Evolutionary conservation across 495 filamentous ascomycete species (phyloP).

Genomic region (Xylaria castorea): DNA sequence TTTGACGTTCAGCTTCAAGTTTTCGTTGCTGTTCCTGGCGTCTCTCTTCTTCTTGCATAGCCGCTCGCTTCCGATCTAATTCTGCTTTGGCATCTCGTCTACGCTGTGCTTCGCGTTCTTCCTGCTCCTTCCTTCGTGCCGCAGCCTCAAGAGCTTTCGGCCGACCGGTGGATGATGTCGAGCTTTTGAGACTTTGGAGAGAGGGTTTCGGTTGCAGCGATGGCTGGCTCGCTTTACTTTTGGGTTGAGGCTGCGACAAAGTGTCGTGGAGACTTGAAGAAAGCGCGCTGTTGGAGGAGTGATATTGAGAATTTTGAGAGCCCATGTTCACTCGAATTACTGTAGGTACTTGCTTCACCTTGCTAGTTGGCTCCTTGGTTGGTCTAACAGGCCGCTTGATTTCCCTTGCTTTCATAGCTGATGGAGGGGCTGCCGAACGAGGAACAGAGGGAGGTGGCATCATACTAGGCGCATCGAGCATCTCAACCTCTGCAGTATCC

Average conservation of each 20-base stretch:
- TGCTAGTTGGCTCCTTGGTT: slow-evolving; percentile 68
- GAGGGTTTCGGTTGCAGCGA: slow-evolving; percentile 71
- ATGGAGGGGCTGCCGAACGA: slow-evolving; percentile 54
- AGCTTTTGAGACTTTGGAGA: slow-evolving; percentile 70
- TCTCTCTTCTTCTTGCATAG: slow-evolving; percentile 63
- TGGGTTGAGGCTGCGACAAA: slow-evolving; percentile 55
- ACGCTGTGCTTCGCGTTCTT: slow-evolving; percentile 78
- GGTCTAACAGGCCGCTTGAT: slow-evolving; percentile 73
- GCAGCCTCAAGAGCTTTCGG: slow-evolving; percentile 68
- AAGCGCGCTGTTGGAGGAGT: slow-evolving; percentile 64
- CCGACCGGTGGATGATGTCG: slow-evolving; percentile 65
- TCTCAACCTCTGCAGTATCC: slow-evolving; percentile 49
- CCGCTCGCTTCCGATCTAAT: slow-evolving; percentile 75
- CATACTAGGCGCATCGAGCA: slow-evolving; percentile 56
- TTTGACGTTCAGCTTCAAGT: slow-evolving; percentile 58
- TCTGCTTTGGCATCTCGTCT: slow-evolving; percentile 80
- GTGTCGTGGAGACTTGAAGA: slow-evolving; percentile 68
- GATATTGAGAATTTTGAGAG: slow-evolving; percentile 64
- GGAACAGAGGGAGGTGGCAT: slow-evolving; percentile 65
- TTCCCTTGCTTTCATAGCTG: slow-evolving; percentile 58
- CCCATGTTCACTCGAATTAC: slow-evolving; percentile 80
- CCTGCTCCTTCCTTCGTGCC: slow-evolving; percentile 80
- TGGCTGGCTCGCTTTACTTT: slow-evolving; percentile 70
- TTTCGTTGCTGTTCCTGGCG: slow-evolving; percentile 58
- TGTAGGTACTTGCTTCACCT: slow-evolving; percentile 76